Conservation (phyloP, 495 filamentous ascomycete genomes). For the Daldinia grandis region DNA sequence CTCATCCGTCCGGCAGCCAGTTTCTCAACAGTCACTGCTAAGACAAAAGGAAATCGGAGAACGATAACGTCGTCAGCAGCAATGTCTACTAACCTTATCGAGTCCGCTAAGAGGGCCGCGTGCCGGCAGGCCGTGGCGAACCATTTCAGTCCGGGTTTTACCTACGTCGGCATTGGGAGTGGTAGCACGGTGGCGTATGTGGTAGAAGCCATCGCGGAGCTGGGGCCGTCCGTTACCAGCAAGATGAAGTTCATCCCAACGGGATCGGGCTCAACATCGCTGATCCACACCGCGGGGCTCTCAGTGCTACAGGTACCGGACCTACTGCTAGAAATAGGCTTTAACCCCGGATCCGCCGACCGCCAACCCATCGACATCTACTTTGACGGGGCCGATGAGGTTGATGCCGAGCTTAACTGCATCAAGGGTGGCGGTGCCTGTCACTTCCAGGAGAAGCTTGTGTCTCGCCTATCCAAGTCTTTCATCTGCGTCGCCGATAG, state of each 20-base stretch:
- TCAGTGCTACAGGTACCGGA: slow-evolving; percentile 72
- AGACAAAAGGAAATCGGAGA: neutral
- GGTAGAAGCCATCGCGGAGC: slow-evolving; percentile 87
- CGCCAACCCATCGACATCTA: slow-evolving; percentile 72
- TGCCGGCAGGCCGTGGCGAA: slow-evolving; percentile 84
- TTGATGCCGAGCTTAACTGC: slow-evolving; percentile 92
- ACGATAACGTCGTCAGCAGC: slow-evolving; percentile 35
- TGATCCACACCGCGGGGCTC: slow-evolving; percentile 81
- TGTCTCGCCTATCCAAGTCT: slow-evolving; percentile 82
- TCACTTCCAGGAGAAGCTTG: slow-evolving; percentile 97
- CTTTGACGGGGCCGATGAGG: slow-evolving; percentile 97
- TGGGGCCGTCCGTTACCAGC: slow-evolving; percentile 65
- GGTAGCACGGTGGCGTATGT: slow-evolving; percentile 95
- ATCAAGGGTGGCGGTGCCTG: slow-evolving; percentile 98
- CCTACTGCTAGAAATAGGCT: slow-evolving; percentile 44
- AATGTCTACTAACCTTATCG: slow-evolving; percentile 58
- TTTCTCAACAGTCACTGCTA: slow-evolving; percentile 11
- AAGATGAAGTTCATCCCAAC: slow-evolving; percentile 86
- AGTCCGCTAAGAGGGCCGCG: slow-evolving; percentile 84
- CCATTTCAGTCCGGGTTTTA: slow-evolving; percentile 76
- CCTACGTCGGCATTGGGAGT: slow-evolving; percentile 89
- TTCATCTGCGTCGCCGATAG: slow-evolving; percentile 96
- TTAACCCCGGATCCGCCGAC: slow-evolving; percentile 29
- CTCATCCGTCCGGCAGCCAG: neutral
- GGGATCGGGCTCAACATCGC: slow-evolving; percentile 84